These are phyloP conservation scores for Globisporangium middletonii DNA, from an alignment of 352 stramenopile genomes.

Conservation along the genomic window DNA sequence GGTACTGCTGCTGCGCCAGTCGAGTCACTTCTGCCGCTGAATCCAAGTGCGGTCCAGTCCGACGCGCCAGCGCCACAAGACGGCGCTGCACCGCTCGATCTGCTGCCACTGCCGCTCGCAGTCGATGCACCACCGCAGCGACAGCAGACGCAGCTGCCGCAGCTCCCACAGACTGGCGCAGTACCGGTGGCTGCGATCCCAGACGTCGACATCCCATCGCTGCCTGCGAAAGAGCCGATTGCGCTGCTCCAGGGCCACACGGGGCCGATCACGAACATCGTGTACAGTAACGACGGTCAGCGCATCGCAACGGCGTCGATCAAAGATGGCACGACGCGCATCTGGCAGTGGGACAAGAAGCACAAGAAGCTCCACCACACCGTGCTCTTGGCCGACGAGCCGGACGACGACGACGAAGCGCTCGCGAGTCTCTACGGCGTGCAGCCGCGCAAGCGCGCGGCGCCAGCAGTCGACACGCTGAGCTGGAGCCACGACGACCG, in stretches of 20 bases:
- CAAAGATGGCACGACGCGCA: slow-evolving; percentile 85
- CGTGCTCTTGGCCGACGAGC: slow-evolving; percentile 44
- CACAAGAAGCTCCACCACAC: slow-evolving; percentile 48
- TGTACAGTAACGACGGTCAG: slow-evolving; percentile 89
- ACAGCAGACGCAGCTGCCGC: slow-evolving; percentile 38
- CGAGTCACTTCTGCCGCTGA: neutral
- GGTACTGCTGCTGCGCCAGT: slow-evolving; percentile 7
- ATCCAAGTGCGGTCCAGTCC: slow-evolving; percentile 14
- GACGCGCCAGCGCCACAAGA: neutral
- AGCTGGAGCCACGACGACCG: slow-evolving; percentile 60
- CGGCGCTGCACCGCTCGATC: neutral
- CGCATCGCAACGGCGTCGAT: slow-evolving; percentile 92
- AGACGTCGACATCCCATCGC: slow-evolving; percentile 34
- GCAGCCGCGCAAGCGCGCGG: slow-evolving; percentile 30
- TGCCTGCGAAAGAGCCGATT: slow-evolving; percentile 46
- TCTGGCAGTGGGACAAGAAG: slow-evolving; percentile 62
- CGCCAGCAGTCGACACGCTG: slow-evolving; percentile 54
- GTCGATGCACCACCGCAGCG: slow-evolving; percentile 2
- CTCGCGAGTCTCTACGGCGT: slow-evolving; percentile 40
- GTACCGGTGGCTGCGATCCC: slow-evolving; percentile 30
- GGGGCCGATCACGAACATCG: slow-evolving; percentile 91
- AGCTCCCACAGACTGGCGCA: slow-evolving; percentile 39
- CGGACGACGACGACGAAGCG: slow-evolving; percentile 29
- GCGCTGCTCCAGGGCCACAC: slow-evolving; percentile 84
- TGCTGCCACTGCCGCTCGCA: neutral